Evolutionary conservation across 2,329 filamentous ascomycete species (phyloP), one percentile per base, ranked within the genome.

Genomic region (Cryphonectria parasitica): DNA sequence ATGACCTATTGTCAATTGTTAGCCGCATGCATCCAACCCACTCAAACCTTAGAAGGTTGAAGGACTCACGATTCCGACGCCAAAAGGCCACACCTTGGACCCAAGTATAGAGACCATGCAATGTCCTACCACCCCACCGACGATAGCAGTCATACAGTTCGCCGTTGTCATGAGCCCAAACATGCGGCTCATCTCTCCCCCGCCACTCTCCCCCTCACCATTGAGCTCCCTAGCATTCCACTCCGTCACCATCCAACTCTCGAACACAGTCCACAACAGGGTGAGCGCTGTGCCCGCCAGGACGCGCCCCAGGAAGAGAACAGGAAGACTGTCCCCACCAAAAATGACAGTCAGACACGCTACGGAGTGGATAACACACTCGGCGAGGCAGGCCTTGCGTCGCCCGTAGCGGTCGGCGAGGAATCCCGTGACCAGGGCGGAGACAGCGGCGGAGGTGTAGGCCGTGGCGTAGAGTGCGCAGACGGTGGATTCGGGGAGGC

Each of bases 191-290:
- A 88, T 76, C n/a, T 80, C 80, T 22, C 80, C 80, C 1, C 74
- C 64, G 19, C 77, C 77, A 10, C 11, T 58, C 25, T 66, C 65
- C 3, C 45, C n/a, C 25, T 64, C 58, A 2, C 34, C 62, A 11
- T 82, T 80, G 10, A 87, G 73, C 17, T 80, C 81, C 34, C 83
- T 78, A 58, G 80, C 79, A 64, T 87, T 84, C 74, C 84, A 88
- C 75, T 88, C 86, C 5, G 85, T 83, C 36, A 89, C 83, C 80
- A 89, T 86, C 87, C 87, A 89, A 72, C 84, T 86, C 76, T 89
- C 86, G 71, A 89, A 88, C 5, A 83, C 84, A 25, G 83, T 87
- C 80, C 86, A 88, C 36, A 89, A 80, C 49, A 89, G 76, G 13
- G 85, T 87, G 39, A 86, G 84, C 19, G 82, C 84, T 49, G 88